Percentiles rank a stretch among this genome's conserved stretches.
Conservation (phyloP, 139 green algal species). For the Picochlorum costavermella region DNA sequence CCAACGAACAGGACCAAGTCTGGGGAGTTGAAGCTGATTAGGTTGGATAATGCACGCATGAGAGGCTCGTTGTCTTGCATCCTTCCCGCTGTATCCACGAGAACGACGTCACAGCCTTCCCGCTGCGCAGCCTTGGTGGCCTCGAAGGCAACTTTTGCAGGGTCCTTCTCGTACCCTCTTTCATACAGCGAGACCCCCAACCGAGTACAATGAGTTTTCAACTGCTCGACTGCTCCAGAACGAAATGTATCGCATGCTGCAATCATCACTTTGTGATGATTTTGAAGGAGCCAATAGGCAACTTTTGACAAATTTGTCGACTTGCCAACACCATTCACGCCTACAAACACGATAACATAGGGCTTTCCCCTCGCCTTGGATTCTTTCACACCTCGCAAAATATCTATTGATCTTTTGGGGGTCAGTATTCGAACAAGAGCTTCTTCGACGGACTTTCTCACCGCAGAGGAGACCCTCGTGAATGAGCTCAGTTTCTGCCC, state of each 20-base stretch:
- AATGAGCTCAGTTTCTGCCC: conserved; percentile 81
- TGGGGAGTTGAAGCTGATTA: conserved; percentile 89
- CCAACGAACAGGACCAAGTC: conserved; percentile 98
- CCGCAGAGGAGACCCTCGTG: conserved; percentile 67
- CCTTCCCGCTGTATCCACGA: conserved; percentile 90
- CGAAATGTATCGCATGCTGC: conserved; percentile 98
- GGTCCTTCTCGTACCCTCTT: conserved; percentile 98
- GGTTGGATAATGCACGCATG: conserved; percentile 91
- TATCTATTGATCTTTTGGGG: conserved; percentile 57
- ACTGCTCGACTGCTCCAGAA: conserved; percentile 95
- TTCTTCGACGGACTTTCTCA: conserved; percentile 71
- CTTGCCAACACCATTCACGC: conserved; percentile 99
- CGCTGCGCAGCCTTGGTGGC: conserved; percentile 73
- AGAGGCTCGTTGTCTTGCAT: conserved; percentile 98
- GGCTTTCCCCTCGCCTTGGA: conserved; percentile 51
- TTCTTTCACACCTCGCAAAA: conserved; percentile 63
- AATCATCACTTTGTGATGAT: conserved; percentile 75
- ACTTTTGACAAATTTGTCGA: conserved; percentile 98
- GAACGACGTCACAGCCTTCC: conserved; percentile 76
- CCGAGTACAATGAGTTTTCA: conserved; percentile 87
- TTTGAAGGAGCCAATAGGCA: conserved; percentile 89
- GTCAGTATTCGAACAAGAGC: conserved; percentile 76
- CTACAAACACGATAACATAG: conserved; percentile 95
- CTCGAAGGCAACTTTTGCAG: conserved; percentile 82
- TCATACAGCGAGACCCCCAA: conserved; percentile 90